Evolutionary conservation across 2,329 filamentous ascomycete species (phyloP), one percentile per base, ranked within the genome.

Genomic region (Colletotrichum magnum): DNA sequence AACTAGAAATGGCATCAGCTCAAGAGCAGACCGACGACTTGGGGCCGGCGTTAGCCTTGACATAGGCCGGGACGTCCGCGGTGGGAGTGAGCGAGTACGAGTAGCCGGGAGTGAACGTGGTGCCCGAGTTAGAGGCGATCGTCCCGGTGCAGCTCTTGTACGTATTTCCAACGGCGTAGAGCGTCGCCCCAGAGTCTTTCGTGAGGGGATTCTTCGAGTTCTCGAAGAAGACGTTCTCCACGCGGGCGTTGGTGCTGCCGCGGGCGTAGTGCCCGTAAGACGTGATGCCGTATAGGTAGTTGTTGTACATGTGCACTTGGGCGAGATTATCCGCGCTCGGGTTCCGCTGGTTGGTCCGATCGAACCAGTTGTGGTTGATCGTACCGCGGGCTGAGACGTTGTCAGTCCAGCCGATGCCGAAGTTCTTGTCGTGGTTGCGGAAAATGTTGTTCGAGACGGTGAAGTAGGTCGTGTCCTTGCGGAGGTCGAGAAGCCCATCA

Each of bases 361-460:
- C 63, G 26, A 73, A 71, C 51, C 57, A 72, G 67, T 73, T 73
- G 50, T 70, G 59, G 54, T 67, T 66, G 50, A 73, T 67, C 6
- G 67, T 73, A 24, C 64, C 71, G 13, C 64, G 60, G 0, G 70
- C 68, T 0, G 64, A 60, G 10, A 73, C 71, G 2, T 73, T 72
- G 2, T 71, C 69, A 1, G 71, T 72, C 71, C 71, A 72, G 56
- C 71, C 68, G 24, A 72, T 72, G 13, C 71, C 71, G 28, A 72
- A 72, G 28, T 52, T 68, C 58, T 72, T 72, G 60, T 72, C 67
- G 54, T 72, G 69, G 53, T 72, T 72, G 26, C 70, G 65, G 51
- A 72, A 69, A 15, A 71, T 68, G 52, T 70, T 72, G 63, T 72
- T 72, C 12, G 71, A 72, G 6, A 72, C 71, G 52, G 71, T 72